Evolutionary conservation across 805 yeast species (phyloP).

Genomic region (Jamesozyma gamospora): DNA sequence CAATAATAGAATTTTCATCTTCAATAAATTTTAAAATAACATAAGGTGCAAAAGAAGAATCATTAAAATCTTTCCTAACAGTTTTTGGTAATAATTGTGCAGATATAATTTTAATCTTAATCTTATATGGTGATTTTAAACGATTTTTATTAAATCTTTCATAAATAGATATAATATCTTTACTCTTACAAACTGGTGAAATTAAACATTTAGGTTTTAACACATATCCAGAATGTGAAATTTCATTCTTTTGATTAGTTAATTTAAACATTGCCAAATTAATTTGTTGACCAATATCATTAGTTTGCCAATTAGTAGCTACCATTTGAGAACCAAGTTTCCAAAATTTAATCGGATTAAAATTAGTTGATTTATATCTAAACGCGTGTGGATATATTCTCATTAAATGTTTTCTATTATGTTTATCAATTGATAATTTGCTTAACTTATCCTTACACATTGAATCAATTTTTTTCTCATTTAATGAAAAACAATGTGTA

Average conservation of each 20-base stretch:
- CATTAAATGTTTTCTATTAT: constrained; percentile 65
- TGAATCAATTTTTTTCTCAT: constrained; percentile 56
- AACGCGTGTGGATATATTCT: constrained; percentile 81
- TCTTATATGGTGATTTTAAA: constrained; percentile 7
- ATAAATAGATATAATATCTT: constrained; percentile 19
- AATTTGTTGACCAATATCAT: constrained; percentile 79
- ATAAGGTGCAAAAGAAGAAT: constrained; percentile 16
- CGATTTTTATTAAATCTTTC: constrained; percentile 7
- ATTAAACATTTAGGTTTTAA: constrained; percentile 54
- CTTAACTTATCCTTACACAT: constrained; percentile 56
- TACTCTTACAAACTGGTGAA: constrained; percentile 15
- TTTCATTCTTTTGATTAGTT: constrained; percentile 31
- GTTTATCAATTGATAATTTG: constrained; percentile 52
- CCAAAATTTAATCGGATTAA: constrained; percentile 76
- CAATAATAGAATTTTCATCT: constrained; percentile 7
- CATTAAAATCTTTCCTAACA: constrained; percentile 33
- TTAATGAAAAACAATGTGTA: constrained; percentile 80
- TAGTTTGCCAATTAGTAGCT: constrained; percentile 94
- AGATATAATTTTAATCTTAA: constrained; percentile 48
- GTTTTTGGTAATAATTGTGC: constrained; percentile 81
- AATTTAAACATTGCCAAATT: constrained; percentile 73
- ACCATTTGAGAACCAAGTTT: constrained; percentile 83
- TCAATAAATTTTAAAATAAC: constrained; percentile 18
- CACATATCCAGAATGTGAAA: constrained; percentile 53
- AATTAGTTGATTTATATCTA: constrained; percentile 70